These are phyloP conservation scores for Trichoderma sp. DNA, from an alignment of 2,329 filamentous ascomycete species.

Conservation along the genomic window DNA sequence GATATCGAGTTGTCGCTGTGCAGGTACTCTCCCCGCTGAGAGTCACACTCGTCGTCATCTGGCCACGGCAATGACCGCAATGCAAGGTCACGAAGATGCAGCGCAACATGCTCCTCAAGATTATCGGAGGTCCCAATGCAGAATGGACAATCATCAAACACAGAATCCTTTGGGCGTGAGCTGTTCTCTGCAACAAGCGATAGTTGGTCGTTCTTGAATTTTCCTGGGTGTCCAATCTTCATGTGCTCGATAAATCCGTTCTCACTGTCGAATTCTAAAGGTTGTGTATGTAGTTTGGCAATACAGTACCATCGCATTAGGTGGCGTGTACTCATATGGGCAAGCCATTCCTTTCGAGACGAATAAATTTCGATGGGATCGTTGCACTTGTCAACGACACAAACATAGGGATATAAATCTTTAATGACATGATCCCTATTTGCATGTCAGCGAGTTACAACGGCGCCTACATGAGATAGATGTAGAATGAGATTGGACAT, in stretches of 20 bases:
- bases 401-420: background rate
- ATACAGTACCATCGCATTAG: background rate
- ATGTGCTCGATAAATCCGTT: background rate
- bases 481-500: background rate
- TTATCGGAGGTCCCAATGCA: background rate
- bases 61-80: background rate
- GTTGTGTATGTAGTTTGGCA: background rate
- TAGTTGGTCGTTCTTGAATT: background rate
- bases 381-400: background rate
- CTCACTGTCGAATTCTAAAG: background rate
- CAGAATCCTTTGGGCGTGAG: background rate
- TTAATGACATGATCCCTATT: background rate
- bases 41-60: background rate
- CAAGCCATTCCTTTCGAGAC: background rate
- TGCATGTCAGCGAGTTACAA: background rate
- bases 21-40: background rate
- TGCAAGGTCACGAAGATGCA: background rate
- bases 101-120: background rate
- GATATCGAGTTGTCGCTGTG: background rate
- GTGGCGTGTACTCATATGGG: background rate
- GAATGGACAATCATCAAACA: background rate
- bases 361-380: background rate
- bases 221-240: background rate
- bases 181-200: background rate
- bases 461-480: background rate